Conservation (phyloP, 1,284 basidiomycete species). For the Irpex sp. region DNA sequence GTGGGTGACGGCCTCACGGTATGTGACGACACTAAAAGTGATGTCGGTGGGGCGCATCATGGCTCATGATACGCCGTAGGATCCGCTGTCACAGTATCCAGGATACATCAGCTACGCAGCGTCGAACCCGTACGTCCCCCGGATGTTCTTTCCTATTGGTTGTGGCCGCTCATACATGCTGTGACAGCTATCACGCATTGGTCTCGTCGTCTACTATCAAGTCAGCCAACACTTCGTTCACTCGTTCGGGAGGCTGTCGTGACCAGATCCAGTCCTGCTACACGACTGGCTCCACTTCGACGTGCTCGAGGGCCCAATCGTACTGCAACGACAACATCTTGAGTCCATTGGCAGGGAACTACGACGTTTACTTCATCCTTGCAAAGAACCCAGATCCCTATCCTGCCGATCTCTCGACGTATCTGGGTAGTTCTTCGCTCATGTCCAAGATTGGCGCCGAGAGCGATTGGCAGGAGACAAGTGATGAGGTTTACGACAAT, state of each 20-base stretch:
- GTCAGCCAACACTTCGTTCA: slow-evolving; percentile 42
- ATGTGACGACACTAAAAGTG: slow-evolving; percentile 14
- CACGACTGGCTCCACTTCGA: slow-evolving; percentile 38
- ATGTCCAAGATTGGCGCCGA: slow-evolving; percentile 47
- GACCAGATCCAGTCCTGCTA: slow-evolving; percentile 53
- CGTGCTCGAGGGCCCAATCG: slow-evolving; percentile 51
- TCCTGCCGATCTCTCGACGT: slow-evolving; percentile 46
- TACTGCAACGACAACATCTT: slow-evolving; percentile 56
- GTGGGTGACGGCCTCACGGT: slow-evolving; percentile 66
- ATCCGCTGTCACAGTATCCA: slow-evolving; percentile 55
- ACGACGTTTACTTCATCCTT: slow-evolving; percentile 51
- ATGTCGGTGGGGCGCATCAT: slow-evolving; percentile 5
- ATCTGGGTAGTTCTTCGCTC: slow-evolving; percentile 33
- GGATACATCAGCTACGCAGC: slow-evolving; percentile 52
- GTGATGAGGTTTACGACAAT: slow-evolving; percentile 45
- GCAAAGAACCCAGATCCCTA: slow-evolving; percentile 48
- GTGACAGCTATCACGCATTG: slow-evolving; percentile 42
- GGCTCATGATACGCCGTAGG: slow-evolving; percentile 28
- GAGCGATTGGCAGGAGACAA: slow-evolving; percentile 42
- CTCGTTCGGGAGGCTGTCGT: slow-evolving; percentile 42
- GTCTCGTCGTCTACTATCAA: slow-evolving; percentile 38
- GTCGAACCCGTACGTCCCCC: slow-evolving; percentile 37
- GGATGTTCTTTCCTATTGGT: neutral
- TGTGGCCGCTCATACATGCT: neutral
- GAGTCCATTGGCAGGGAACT: slow-evolving; percentile 43